These are phyloP conservation scores for Linum trigynum DNA, from an alignment of 345 rosid genomes.

Conservation along the genomic window DNA sequence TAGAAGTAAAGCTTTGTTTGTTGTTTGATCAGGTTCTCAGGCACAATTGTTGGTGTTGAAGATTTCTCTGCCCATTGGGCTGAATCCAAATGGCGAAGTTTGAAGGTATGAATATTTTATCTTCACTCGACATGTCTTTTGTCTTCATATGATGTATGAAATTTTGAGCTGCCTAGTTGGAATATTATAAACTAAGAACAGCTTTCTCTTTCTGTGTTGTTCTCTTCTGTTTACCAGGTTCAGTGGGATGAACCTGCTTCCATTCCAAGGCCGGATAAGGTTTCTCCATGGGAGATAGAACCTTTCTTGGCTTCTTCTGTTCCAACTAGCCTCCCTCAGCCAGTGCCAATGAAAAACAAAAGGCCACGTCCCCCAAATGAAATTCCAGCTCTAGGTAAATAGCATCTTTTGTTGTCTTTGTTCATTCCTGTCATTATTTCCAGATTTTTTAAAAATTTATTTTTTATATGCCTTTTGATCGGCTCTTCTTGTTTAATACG, in stretches of 20 bases:
- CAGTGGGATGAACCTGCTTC: slow-evolving; percentile 96
- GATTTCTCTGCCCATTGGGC: slow-evolving; percentile 73
- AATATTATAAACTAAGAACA: slow-evolving; percentile 1
- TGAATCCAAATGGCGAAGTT: slow-evolving; percentile 75
- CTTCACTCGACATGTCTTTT: background rate
- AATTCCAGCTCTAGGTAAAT: slow-evolving; percentile 41
- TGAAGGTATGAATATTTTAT: slow-evolving; percentile 38
- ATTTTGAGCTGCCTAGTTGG: slow-evolving; percentile 9
- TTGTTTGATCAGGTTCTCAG: slow-evolving; percentile 55
- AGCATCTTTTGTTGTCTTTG: background rate
- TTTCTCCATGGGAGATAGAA: slow-evolving; percentile 95
- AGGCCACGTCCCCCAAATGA: slow-evolving; percentile 51
- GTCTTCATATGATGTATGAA: background rate
- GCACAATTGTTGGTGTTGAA: slow-evolving; percentile 75
- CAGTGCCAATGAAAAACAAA: slow-evolving; percentile 44
- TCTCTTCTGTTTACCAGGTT: slow-evolving; percentile 33
- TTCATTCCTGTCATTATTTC: background rate
- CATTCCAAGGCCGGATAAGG: slow-evolving; percentile 64
- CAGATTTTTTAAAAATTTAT: no score
- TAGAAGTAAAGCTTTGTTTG: no score
- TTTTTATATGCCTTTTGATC: background rate
- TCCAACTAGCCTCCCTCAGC: slow-evolving; percentile 31
- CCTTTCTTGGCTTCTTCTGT: slow-evolving; percentile 50
- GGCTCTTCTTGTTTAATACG: background rate
- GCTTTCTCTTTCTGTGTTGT: slow-evolving; percentile 19